These are phyloP conservation scores for Chaetomiaceae sp. DNA, from an alignment of 2,329 filamentous ascomycete genomes.

Conservation along the genomic window DNA sequence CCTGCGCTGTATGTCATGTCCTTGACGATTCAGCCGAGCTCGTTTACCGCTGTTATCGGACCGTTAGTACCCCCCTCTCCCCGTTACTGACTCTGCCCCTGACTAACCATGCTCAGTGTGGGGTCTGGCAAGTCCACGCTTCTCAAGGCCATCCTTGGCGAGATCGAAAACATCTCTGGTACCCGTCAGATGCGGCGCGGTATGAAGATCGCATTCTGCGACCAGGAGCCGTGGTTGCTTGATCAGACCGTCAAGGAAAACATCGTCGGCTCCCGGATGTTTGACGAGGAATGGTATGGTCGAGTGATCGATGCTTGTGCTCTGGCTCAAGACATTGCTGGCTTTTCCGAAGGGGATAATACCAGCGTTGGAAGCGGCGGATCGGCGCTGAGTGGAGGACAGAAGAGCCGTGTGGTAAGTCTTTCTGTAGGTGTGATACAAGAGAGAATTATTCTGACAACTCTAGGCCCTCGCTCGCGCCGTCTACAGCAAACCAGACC, in stretches of 20 bases:
- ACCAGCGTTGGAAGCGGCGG: conserved; percentile 40
- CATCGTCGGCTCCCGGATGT: conserved; percentile 24
- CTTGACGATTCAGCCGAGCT: background rate
- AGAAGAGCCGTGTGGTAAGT: conserved; percentile 39
- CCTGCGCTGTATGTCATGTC: conserved; percentile 9
- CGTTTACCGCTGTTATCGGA: conserved; percentile 12
- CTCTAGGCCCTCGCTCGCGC: conserved; percentile 12
- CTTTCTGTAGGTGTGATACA: background rate
- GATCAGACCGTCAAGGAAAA: conserved; percentile 28
- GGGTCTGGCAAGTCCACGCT: conserved; percentile 24
- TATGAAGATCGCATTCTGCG: conserved; percentile 14
- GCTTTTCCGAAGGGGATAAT: conserved; percentile 31
- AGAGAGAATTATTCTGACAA: background rate
- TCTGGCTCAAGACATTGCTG: conserved; percentile 33
- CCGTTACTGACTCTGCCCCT: background rate
- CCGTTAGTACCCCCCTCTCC: conserved; percentile 1
- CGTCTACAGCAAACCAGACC: conserved; percentile 12
- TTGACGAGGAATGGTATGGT: conserved; percentile 30
- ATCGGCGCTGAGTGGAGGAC: conserved; percentile 41
- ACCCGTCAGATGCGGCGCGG: conserved; percentile 1
- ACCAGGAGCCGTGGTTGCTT: conserved; percentile 18
- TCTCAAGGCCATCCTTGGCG: conserved; percentile 22
- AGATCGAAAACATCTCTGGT: conserved; percentile 15
- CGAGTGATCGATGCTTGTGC: conserved; percentile 33
- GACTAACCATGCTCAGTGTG: conserved; percentile 4